Evolutionary conservation across 2,329 filamentous ascomycete species (phyloP).

Genomic region (Neocucurbitaria cava): DNA sequence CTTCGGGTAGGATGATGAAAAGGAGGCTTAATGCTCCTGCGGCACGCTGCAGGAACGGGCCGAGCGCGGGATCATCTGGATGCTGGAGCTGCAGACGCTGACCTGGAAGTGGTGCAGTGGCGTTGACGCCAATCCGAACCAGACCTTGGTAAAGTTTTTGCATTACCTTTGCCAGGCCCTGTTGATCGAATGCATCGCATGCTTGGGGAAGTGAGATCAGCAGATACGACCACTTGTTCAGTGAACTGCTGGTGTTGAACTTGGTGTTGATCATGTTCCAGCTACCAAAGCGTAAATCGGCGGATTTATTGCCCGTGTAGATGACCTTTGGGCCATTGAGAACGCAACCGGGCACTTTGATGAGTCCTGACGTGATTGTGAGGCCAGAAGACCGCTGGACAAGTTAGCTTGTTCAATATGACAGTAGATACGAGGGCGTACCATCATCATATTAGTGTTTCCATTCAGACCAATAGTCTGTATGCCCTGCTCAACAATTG

Average conservation of each 20-base stretch:
- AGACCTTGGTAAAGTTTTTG: constrained; percentile 16
- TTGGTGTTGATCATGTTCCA: constrained; percentile 58
- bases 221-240: constrained; percentile 20
- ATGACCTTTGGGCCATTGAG: constrained; percentile 65
- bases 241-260: constrained; percentile 15
- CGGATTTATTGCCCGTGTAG: constrained; percentile 55
- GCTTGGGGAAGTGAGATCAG: constrained; percentile 11
- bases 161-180: constrained; percentile 5
- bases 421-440: constrained; percentile 3
- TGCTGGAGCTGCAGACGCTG: constrained; percentile 7
- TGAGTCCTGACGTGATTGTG: constrained; percentile 62
- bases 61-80: constrained; percentile 12
- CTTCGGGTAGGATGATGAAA: constrained; percentile 26
- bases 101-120: constrained; percentile 1
- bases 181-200: constrained; percentile 10
- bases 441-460: constrained; percentile 20
- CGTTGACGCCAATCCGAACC: constrained; percentile 15
- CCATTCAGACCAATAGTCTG: constrained; percentile 22
- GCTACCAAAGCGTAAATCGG: constrained; percentile 56
- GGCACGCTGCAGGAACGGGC: background rate
- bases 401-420: background rate
- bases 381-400: constrained; percentile 64
- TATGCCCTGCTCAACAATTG: constrained; percentile 19
- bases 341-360: constrained; percentile 75
- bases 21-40: constrained; percentile 12